Evolutionary conservation across 805 yeast species (phyloP), one percentile per base, ranked within the genome.

Genomic region (Metschnikowia continentalis): DNA sequence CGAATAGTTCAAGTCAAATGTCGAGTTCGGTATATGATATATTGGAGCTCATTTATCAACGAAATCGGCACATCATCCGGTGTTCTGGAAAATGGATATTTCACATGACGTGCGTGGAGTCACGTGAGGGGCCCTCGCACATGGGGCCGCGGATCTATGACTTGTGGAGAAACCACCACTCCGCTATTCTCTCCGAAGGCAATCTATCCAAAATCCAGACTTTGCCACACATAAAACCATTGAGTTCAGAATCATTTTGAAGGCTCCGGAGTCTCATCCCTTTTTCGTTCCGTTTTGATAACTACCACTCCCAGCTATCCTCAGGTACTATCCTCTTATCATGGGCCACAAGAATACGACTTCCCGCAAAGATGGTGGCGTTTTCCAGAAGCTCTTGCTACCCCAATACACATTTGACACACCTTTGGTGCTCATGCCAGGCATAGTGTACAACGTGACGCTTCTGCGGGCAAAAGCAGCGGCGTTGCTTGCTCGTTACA

Each of bases 371-470:
- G 46, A 47, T 10, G 57, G 51, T n/a, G 19, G 37, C 35, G 48
- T 48, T 32, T 8, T 38, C 43, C 57, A 55, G 22, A 53, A 55
- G 52, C 51, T 68, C 47, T 68, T 68, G 5, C 64, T 74, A 46
- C 77, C 78, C 45, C 67, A 69, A 39, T 73, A 73, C 59, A 68
- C 64, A 44, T 56, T 74, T 20, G 78, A 74, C 54, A 71, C 77
- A 40, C 67, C 71, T 53, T 60, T 73, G 47, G 80, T 84, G 13
- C 72, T 82, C 32, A 59, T 83, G 7, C 88, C 90, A 1, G 88
- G 88, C 0, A 77, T 83, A 38, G 71, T 82, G 22, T 84, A 83
- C 64, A 77, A 80, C 50, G 79, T 83, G n/a, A 70, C 80, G 1
- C 77, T 82, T 48, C 64, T 75, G 15, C 68, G 75, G 48, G 65